These are phyloP conservation scores for Magnusiomyces clavatus DNA, from an alignment of 1,139 yeast genomes.

Conservation along the genomic window DNA sequence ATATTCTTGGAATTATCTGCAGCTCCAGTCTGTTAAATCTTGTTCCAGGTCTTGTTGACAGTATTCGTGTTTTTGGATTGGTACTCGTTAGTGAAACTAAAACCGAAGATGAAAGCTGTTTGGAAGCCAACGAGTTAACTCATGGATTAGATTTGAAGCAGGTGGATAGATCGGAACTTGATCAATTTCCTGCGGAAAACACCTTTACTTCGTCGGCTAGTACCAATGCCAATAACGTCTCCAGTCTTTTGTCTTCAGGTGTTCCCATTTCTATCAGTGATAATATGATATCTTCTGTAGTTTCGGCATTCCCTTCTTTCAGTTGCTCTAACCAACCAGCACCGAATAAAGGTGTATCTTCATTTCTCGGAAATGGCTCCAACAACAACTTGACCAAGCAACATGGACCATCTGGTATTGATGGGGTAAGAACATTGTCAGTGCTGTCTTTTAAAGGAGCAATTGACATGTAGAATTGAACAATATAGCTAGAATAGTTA, in stretches of 20 bases:
- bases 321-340: no score
- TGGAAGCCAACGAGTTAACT: neutral
- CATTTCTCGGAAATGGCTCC: no score
- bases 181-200: no score
- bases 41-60: constrained; percentile 69
- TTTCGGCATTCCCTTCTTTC: no score
- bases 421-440: constrained; percentile 64
- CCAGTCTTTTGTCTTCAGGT: no score
- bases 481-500: neutral
- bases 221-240: no score
- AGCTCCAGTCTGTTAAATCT: constrained; percentile 62
- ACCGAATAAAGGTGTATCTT: no score
- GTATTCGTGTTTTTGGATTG: constrained; percentile 73
- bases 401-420: constrained; percentile 43
- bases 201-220: no score
- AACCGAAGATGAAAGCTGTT: constrained; percentile 6
- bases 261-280: no score
- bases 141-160: no score
- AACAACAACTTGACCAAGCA: neutral
- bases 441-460: constrained; percentile 64
- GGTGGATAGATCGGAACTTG: neutral
- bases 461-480: constrained; percentile 46
- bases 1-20: constrained; percentile 74
- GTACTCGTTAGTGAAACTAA: constrained; percentile 58
- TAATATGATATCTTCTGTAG: no score